Evolutionary conservation across 176 grass and related monocot species (phyloP).

Genomic region (Zea luxurians): DNA sequence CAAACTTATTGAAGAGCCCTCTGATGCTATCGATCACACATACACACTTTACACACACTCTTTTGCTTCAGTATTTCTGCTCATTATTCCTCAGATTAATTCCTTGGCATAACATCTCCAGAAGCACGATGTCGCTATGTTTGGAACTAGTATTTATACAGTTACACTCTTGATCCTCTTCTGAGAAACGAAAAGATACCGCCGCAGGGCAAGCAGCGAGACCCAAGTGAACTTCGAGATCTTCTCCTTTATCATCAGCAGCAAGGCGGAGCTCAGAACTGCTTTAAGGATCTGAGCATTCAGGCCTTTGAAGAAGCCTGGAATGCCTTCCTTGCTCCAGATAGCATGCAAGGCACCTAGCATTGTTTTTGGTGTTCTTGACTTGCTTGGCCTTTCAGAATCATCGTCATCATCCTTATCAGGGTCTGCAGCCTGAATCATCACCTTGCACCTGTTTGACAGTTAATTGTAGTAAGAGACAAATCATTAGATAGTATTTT

Average conservation of each 20-base stretch:
- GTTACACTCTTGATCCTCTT: slow-evolving; percentile 71
- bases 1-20: slow-evolving; percentile 41
- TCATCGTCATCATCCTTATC: slow-evolving; percentile 50
- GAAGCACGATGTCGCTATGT: background rate
- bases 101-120: slow-evolving; percentile 27
- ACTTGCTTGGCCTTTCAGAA: slow-evolving; percentile 39
- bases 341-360: slow-evolving; percentile 69
- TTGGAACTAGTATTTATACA: background rate
- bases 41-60: background rate
- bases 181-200: slow-evolving; percentile 58
- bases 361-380: slow-evolving; percentile 71
- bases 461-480: slow-evolving; percentile 8
- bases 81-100: slow-evolving; percentile 27
- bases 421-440: slow-evolving; percentile 80
- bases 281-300: slow-evolving; percentile 95
- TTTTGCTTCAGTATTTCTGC: slow-evolving; percentile 7
- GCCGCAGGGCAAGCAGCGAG: slow-evolving; percentile 66
- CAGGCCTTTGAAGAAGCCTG: slow-evolving; percentile 93
- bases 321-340: slow-evolving; percentile 87
- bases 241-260: slow-evolving; percentile 99
- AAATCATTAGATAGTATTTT: background rate
- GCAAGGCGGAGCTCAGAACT: slow-evolving; percentile 88
- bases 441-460: slow-evolving; percentile 81
- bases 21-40: slow-evolving; percentile 16
- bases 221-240: slow-evolving; percentile 91